Base-by-base conservation (phyloP, 2,329 filamentous ascomycete genomes). In the Epichloe baconii region DNA sequence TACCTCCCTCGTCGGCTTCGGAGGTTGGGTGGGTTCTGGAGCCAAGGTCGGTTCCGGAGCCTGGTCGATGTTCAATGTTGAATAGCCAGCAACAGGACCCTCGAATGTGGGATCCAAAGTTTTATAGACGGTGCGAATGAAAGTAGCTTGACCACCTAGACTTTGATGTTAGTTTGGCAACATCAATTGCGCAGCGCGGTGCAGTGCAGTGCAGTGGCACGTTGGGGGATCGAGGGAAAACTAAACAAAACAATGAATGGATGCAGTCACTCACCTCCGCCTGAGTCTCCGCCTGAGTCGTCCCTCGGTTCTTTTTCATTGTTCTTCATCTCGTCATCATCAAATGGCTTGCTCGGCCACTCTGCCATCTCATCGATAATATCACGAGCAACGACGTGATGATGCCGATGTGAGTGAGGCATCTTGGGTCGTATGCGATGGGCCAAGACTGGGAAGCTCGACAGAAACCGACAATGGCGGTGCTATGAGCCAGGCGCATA, bases 71-170 rank as follows among this genome's bases (percentile, higher is more conserved):
- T 53, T 59, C 10, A 69, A 47, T 5, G 71, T 74, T 36, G 64
- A 64, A 51, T 69, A 74, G 26, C 71, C 68, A 31, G 58, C 71
- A 51, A 74, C 62, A 5, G 62, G 59, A n/a, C 70, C 71, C 37
- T 64, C 61, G 38, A 74, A 74, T 4, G 65, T 70, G 12, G 67
- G 59, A 5, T 61, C 56, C 60, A 71, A 54, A 38, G 72, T 75
- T 47, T 66, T 65, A 57, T 69, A 73, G 19, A 74, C 64, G 17
- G 68, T 71, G 14, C 58, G 59, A 36, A 66, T 57, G 42, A 69
- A 60, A 17, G 65, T 68, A 57, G 43, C 21, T 41, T 14, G 31
- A 48, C 45, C 36, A 41, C 37, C 49, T 54, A 35, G 11, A 47
- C 4, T 12, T 36, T 38, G 8, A 14, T 3, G 48, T 54, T 38